These are phyloP conservation scores for Populus tremula DNA, from an alignment of 345 rosid species.

Conservation along the genomic window DNA sequence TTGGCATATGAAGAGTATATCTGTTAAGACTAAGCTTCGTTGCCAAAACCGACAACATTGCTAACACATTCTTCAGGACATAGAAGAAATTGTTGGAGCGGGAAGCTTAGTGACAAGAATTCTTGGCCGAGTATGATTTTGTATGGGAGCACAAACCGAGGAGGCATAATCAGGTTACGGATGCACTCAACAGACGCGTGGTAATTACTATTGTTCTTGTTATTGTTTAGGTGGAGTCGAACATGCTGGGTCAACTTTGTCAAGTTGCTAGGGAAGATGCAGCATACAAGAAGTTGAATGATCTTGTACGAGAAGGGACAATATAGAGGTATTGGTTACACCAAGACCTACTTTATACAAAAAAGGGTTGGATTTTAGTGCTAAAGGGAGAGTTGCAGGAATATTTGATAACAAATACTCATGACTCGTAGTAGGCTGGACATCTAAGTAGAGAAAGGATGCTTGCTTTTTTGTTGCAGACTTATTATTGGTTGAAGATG, in stretches of 20 bases:
- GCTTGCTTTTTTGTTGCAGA: background rate
- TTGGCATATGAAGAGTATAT: background rate
- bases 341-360: no score
- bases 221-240: no score
- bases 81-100: background rate
- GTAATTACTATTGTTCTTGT: no score
- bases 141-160: no score
- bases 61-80: background rate
- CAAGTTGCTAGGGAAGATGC: accelerated
- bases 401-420: background rate
- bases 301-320: no score
- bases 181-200: accelerated
- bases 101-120: no score
- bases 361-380: background rate
- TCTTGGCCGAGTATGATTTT: no score
- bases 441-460: background rate
- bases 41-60: background rate
- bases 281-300: accelerated
- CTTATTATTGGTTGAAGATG: background rate
- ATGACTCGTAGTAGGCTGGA: accelerated
- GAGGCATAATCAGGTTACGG: no score
- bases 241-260: no score
- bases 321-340: no score
- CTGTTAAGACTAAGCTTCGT: accelerated
- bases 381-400: accelerated